phyloP scores from a whole-genome alignment of 2,329 filamentous ascomycete species.

The Fusarium sp. region DNA sequence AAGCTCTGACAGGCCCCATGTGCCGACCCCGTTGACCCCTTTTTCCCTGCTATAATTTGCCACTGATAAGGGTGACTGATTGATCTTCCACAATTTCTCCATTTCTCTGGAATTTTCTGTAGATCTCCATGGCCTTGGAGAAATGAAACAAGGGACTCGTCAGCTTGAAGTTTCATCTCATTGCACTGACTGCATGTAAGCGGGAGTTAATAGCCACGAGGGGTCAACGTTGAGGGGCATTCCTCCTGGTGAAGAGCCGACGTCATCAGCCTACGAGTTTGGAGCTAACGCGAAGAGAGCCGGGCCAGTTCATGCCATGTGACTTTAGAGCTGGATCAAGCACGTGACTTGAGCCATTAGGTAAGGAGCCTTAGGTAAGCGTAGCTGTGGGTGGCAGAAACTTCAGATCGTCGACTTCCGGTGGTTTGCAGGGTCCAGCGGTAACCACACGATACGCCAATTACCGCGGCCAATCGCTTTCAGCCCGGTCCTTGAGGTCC shows the following conservation, averaged over 20 bases:
- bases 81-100: conserved; percentile 16
- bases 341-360: not conserved
- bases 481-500: conserved; percentile 31
- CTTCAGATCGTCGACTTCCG: conserved; percentile 40
- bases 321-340: rapidly evolving
- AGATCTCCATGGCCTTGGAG: conserved; percentile 32
- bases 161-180: conserved; percentile 34
- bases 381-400: conserved; percentile 33
- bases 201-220: conserved; percentile 31
- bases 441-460: conserved; percentile 37
- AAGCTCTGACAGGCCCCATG: conserved; percentile 20
- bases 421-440: conserved; percentile 25
- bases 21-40: conserved; percentile 15
- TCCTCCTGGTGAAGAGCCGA: conserved; percentile 7
- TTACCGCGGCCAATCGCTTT: conserved; percentile 39
- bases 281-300: not conserved
- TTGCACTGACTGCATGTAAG: not conserved
- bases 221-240: conserved; percentile 32
- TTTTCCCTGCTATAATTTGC: conserved; percentile 36
- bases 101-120: conserved; percentile 22
- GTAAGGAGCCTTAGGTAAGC: conserved; percentile 31
- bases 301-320: conserved; percentile 4
- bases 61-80: conserved; percentile 35
- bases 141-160: conserved; percentile 44
- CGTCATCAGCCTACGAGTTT: conserved; percentile 36